A percentile compares a stretch with the other conserved stretches of the same genome.
phyloP scores from a whole-genome alignment of 2,329 filamentous ascomycete genomes.

The Cladobotryum mycophilum region DNA sequence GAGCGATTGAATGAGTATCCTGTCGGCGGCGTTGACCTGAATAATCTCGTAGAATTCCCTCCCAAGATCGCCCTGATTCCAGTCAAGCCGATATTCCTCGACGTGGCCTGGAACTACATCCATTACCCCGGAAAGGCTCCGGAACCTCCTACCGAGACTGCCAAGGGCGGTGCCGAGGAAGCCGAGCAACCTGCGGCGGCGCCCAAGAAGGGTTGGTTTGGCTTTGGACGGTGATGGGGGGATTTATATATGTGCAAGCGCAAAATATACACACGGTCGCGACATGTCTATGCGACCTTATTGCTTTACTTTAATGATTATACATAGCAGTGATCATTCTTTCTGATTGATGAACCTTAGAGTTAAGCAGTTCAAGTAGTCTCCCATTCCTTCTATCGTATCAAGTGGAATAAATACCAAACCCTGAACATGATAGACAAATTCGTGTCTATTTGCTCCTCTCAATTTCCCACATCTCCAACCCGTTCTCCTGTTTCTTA shows the following conservation, averaged over 20 bases:
- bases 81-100: constrained; percentile 91
- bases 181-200: constrained; percentile 30
- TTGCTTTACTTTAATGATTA: too few species aligned
- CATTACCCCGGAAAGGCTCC: constrained; percentile 67
- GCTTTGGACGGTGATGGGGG: constrained; percentile 53
- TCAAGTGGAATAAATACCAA: too few species aligned
- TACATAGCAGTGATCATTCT: too few species aligned
- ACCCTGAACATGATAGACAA: too few species aligned
- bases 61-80: constrained; percentile 77
- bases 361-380: too few species aligned
- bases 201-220: constrained; percentile 69
- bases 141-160: constrained; percentile 20
- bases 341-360: too few species aligned
- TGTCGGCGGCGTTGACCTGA: constrained; percentile 61
- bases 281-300: too few species aligned
- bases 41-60: constrained; percentile 79
- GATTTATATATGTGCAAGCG: neutral
- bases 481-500: too few species aligned
- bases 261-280: neutral
- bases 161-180: constrained; percentile 26
- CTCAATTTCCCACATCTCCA: too few species aligned
- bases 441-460: too few species aligned
- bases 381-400: too few species aligned
- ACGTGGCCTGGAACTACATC: constrained; percentile 97
- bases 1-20: constrained; percentile 74